A percentile compares a stretch with the other conserved stretches of the same genome.
Evolutionary conservation across 192 early-diverging fungal genomes (phyloP).

Genomic region (Backusella westeae): DNA sequence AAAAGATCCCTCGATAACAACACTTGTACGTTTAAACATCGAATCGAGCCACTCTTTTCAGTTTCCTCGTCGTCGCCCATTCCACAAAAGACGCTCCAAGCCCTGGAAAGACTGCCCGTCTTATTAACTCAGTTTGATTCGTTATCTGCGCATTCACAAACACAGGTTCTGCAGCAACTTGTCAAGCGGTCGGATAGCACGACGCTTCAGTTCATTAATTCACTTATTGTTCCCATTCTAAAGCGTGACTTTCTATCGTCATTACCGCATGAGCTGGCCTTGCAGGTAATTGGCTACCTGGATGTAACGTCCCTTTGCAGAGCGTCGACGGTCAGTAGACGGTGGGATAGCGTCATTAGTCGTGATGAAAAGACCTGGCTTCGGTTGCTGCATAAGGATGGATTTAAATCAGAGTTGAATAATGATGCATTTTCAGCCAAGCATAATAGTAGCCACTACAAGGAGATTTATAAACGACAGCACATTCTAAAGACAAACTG

Average conservation of each 20-base stretch:
- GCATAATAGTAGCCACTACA: conserved; percentile 60
- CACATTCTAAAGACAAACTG: conserved; percentile 84
- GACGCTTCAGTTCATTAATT: conserved; percentile 84
- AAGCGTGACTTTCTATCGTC: conserved; percentile 85
- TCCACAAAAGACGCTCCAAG: background rate
- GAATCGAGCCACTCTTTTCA: background rate
- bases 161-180: background rate
- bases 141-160: background rate
- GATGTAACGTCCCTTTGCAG: conserved; percentile 77
- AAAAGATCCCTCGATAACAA: background rate
- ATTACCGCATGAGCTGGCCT: conserved; percentile 66
- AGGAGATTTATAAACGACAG: conserved; percentile 76
- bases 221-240: conserved; percentile 79
- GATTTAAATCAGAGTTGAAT: conserved; percentile 23
- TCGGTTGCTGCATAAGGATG: conserved; percentile 42
- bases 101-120: background rate
- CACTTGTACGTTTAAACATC: background rate
- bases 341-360: conserved; percentile 78
- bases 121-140: background rate
- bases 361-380: conserved; percentile 60
- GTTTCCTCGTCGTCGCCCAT: background rate
- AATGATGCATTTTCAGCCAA: background rate
- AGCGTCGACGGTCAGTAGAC: conserved; percentile 71
- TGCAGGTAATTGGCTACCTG: conserved; percentile 81
- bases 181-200: background rate